Conservation (phyloP, 2,329 filamentous ascomycete species). For the Talaromyces sp. region DNA sequence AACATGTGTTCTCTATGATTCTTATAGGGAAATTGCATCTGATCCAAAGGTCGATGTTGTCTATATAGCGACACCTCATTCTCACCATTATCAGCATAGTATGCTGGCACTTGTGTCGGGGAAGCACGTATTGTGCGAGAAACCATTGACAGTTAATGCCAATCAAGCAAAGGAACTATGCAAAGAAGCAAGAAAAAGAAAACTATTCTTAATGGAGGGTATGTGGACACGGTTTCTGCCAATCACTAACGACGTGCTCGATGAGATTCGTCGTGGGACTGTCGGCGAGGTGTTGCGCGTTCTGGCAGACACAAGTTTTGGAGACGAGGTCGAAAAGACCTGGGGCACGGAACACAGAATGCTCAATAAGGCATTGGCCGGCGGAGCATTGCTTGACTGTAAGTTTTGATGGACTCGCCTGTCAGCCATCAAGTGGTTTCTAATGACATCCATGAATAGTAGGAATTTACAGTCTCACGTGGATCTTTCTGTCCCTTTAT, state of each 20-base stretch:
- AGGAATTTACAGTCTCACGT: slow-evolving; percentile 82
- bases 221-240: slow-evolving; percentile 90
- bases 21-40: slow-evolving; percentile 73
- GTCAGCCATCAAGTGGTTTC: background rate
- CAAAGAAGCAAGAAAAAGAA: slow-evolving; percentile 66
- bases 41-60: slow-evolving; percentile 76
- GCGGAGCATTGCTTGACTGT: slow-evolving; percentile 72
- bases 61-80: slow-evolving; percentile 86
- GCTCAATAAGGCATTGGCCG: slow-evolving; percentile 78
- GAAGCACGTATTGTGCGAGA: slow-evolving; percentile 87
- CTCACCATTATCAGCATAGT: slow-evolving; percentile 85
- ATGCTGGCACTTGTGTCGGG: slow-evolving; percentile 77
- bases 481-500: slow-evolving; percentile 85
- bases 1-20: slow-evolving; percentile 69
- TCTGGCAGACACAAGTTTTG: slow-evolving; percentile 58
- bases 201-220: slow-evolving; percentile 75
- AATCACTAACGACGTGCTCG: slow-evolving; percentile 63
- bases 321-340: slow-evolving; percentile 56
- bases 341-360: slow-evolving; percentile 65
- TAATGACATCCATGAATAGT: slow-evolving; percentile 34
- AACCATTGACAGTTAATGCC: slow-evolving; percentile 80
- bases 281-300: slow-evolving; percentile 57
- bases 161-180: slow-evolving; percentile 67
- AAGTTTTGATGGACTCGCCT: slow-evolving; percentile 19
- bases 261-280: slow-evolving; percentile 52